These are phyloP conservation scores for Stygiomarasmius scandens DNA, from an alignment of 1,284 basidiomycete species.

Conservation along the genomic window DNA sequence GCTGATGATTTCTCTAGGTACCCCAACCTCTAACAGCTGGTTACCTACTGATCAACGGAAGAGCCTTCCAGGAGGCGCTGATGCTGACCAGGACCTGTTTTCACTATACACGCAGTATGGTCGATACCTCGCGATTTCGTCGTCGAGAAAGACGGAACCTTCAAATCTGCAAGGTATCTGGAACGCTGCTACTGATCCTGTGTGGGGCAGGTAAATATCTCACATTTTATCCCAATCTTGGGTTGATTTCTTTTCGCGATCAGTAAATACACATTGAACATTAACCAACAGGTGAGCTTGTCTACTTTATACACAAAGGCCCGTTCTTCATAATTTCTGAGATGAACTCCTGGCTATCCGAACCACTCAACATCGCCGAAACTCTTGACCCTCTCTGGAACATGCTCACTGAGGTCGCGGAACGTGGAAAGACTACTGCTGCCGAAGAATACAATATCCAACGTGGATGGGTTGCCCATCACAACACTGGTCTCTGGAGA, in stretches of 20 bases:
- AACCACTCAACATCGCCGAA: constrained; percentile 18
- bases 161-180: constrained; percentile 21
- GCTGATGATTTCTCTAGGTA: too few relatives aligned
- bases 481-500: constrained; percentile 14
- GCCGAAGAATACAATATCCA: constrained; percentile 17
- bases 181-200: constrained; percentile 18
- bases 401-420: constrained; percentile 16
- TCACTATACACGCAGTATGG: constrained; percentile 17
- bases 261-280: constrained; percentile 19
- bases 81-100: constrained; percentile 18
- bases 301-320: constrained; percentile 4
- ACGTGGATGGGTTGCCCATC: constrained; percentile 16
- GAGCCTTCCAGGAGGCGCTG: constrained; percentile 12
- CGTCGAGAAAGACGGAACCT: constrained; percentile 17
- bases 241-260: neutral
- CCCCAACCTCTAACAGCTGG: constrained; percentile 10
- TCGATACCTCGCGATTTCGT: constrained; percentile 17
- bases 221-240: neutral
- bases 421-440: constrained; percentile 11
- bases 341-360: constrained; percentile 20
- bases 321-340: constrained; percentile 4
- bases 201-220: constrained; percentile 22
- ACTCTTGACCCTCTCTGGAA: constrained; percentile 20
- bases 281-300: constrained; percentile 20
- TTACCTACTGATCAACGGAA: constrained; percentile 18